Percentiles rank a stretch among this genome's conserved stretches.
phyloP scores from a whole-genome alignment of 2,329 filamentous ascomycete genomes.

The Byssoonygena ceratinophila region DNA sequence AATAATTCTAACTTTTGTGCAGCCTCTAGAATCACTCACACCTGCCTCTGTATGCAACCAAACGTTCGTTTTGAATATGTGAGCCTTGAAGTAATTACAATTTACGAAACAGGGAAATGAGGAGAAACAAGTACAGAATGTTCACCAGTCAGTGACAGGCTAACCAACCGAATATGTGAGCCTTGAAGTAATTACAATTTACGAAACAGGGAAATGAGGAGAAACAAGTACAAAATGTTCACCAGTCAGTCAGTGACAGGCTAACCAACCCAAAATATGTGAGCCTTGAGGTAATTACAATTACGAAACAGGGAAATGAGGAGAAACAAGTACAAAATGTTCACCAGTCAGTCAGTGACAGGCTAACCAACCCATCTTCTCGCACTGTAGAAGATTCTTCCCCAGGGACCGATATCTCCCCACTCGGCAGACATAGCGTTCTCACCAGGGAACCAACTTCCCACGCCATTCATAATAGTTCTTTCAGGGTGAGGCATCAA shows the following conservation, averaged over 20 bases:
- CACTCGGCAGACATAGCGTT: constrained; percentile 46
- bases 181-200: no score
- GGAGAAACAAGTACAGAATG: background rate
- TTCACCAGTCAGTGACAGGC: no score
- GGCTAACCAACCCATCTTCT: constrained; percentile 85
- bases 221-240: background rate
- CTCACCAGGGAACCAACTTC: constrained; percentile 61
- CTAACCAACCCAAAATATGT: no score
- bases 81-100: no score
- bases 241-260: no score
- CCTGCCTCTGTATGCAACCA: background rate
- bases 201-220: background rate
- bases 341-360: no score
- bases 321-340: background rate
- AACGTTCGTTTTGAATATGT: no score
- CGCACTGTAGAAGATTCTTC: constrained; percentile 75
- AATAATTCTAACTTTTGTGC: constrained; percentile 4
- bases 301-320: background rate
- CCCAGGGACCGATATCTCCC: constrained; percentile 78
- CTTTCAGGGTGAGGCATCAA: constrained; percentile 93
- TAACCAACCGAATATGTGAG: no score
- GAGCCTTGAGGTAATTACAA: no score
- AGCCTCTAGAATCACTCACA: background rate
- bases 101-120: no score
- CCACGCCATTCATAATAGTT: constrained; percentile 70